These are phyloP conservation scores for Colletotrichum lini DNA, from an alignment of 2,329 filamentous ascomycete species.

Conservation along the genomic window DNA sequence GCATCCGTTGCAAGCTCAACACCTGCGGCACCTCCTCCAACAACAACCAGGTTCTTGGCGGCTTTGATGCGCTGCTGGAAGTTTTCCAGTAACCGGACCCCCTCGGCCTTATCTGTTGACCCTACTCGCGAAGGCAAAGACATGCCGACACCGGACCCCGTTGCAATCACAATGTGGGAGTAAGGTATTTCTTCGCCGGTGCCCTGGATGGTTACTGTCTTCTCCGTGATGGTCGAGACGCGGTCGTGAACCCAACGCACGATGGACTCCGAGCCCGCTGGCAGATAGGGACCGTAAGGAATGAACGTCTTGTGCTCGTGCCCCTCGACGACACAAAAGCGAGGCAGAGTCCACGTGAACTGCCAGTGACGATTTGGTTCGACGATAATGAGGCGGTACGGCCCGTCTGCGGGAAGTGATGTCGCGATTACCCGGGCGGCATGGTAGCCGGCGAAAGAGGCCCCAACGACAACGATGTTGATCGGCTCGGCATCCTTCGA, in stretches of 20 bases:
- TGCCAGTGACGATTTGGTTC: constrained; percentile 75
- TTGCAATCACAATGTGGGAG: constrained; percentile 71
- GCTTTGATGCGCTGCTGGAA: constrained; percentile 63
- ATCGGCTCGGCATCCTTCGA: constrained; percentile 46
- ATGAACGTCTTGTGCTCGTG: constrained; percentile 74
- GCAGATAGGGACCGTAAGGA: constrained; percentile 65
- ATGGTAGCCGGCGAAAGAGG: constrained; percentile 70
- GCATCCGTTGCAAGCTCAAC: constrained; percentile 74
- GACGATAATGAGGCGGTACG: constrained; percentile 67
- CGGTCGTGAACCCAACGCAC: constrained; percentile 60
- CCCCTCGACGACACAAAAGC: constrained; percentile 69
- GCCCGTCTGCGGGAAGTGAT: constrained; percentile 61
- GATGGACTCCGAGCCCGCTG: constrained; percentile 50
- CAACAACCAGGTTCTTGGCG: constrained; percentile 62
- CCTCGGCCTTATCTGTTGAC: constrained; percentile 57
- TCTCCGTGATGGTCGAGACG: constrained; percentile 55
- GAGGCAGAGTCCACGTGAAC: constrained; percentile 72
- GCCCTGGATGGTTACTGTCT: constrained; percentile 57
- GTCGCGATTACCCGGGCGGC: constrained; percentile 63
- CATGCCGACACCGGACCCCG: constrained; percentile 62
- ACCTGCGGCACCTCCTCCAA: constrained; percentile 74
- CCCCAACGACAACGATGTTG: constrained; percentile 70
- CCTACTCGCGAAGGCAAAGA: constrained; percentile 65
- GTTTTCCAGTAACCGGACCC: constrained; percentile 57
- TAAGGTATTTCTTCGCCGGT: constrained; percentile 63